These are phyloP conservation scores for Botrytis hyacinthi DNA, from an alignment of 2,329 filamentous ascomycete species.

Conservation along the genomic window DNA sequence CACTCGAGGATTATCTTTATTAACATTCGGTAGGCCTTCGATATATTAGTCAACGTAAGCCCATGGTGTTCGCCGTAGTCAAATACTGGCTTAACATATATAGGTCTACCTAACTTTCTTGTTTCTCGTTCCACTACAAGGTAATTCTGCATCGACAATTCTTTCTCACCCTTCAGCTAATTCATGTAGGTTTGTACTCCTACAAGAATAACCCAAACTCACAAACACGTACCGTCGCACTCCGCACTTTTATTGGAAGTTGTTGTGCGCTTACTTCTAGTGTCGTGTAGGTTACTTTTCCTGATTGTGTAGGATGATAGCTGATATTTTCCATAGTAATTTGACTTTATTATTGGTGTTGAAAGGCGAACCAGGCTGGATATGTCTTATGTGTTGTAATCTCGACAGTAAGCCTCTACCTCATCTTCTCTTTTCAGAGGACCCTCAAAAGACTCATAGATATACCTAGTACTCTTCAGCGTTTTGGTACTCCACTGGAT, in stretches of 20 bases:
- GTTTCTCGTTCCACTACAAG: constrained; percentile 59
- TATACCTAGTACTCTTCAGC: constrained; percentile 51
- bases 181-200: constrained; percentile 51
- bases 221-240: constrained; percentile 50
- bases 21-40: constrained; percentile 39
- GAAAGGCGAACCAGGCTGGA: constrained; percentile 61
- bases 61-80: neutral
- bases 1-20: neutral
- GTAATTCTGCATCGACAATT: constrained; percentile 39
- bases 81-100: neutral
- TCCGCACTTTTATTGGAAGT: constrained; percentile 59
- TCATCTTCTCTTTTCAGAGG: neutral
- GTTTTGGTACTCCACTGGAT: constrained; percentile 63
- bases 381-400: constrained; percentile 65
- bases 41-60: constrained; percentile 54
- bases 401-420: constrained; percentile 51
- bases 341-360: constrained; percentile 57
- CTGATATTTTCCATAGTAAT: constrained; percentile 45
- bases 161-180: neutral
- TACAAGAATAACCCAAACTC: constrained; percentile 49
- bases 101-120: constrained; percentile 57
- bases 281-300: constrained; percentile 47
- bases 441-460: neutral
- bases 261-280: constrained; percentile 56
- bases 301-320: neutral